Evolutionary conservation across 1,284 basidiomycete species (phyloP).

Genomic region (Cutaneotrichosporon cutaneum): DNA sequence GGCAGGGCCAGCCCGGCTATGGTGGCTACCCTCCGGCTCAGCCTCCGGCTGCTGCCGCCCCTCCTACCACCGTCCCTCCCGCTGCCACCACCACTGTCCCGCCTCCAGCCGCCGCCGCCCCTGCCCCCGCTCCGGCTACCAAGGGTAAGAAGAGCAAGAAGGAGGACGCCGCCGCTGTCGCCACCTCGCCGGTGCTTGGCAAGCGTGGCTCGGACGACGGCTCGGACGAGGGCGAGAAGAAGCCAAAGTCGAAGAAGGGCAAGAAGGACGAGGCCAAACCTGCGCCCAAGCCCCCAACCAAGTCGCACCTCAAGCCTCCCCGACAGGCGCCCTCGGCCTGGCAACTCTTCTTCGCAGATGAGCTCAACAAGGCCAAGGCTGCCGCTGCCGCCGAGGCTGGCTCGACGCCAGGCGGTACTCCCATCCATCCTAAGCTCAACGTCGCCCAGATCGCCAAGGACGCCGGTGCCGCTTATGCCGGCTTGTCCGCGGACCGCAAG

Average conservation of each 20-base stretch:
- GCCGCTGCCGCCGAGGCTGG: constrained; percentile 57
- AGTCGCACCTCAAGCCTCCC: constrained; percentile 70
- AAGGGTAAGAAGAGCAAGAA: constrained; percentile 26
- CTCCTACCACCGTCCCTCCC: constrained; percentile 16
- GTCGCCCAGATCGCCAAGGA: constrained; percentile 95
- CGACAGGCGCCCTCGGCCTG: constrained; percentile 92
- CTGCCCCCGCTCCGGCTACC: constrained; percentile 17
- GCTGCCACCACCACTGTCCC: constrained; percentile 4
- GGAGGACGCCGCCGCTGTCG: constrained; percentile 13
- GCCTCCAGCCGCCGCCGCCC: constrained; percentile 16
- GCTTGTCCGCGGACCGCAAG: constrained; percentile 73
- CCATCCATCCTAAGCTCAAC: constrained; percentile 70
- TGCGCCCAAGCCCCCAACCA: constrained; percentile 48
- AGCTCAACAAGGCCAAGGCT: constrained; percentile 85
- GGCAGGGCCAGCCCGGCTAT: constrained; percentile 26
- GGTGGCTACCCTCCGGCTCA: constrained; percentile 25
- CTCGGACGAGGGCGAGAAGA: constrained; percentile 35
- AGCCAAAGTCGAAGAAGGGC: constrained; percentile 42
- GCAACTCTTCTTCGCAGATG: constrained; percentile 96
- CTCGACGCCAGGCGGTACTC: constrained; percentile 59
- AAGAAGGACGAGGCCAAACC: constrained; percentile 38
- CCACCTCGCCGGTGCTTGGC: constrained; percentile 29
- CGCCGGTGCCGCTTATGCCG: constrained; percentile 85
- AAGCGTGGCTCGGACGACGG: constrained; percentile 35
- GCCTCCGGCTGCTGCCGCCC: constrained; percentile 4